Conservation (phyloP, 2,329 filamentous ascomycete genomes). For the Venturia aucupariae region DNA sequence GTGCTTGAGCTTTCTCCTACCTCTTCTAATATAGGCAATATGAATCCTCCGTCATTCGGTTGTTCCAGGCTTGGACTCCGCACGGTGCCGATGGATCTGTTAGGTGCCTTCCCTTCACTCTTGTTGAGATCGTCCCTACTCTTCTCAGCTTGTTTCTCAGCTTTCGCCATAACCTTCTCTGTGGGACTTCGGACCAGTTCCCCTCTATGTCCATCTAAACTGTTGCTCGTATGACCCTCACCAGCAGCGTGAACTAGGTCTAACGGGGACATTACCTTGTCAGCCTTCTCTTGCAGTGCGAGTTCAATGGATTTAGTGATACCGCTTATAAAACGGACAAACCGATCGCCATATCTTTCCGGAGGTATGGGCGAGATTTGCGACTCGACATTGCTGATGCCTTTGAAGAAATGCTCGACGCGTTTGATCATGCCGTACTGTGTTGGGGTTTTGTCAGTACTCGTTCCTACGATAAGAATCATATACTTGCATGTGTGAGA, state of each 20-base stretch:
- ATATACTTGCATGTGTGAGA: slow-evolving; percentile 73
- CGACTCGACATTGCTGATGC: slow-evolving; percentile 68
- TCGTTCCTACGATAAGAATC: background rate
- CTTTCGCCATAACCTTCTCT: slow-evolving; percentile 46
- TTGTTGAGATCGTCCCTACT: slow-evolving; percentile 17
- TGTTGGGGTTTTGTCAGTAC: background rate
- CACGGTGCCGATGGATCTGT: slow-evolving; percentile 50
- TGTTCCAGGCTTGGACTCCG: slow-evolving; percentile 50
- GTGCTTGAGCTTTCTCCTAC: slow-evolving; percentile 67
- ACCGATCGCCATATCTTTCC: slow-evolving; percentile 84
- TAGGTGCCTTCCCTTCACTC: slow-evolving; percentile 49
- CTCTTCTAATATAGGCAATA: slow-evolving; percentile 81
- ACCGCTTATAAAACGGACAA: slow-evolving; percentile 82
- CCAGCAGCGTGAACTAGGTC: background rate
- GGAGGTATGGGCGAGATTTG: slow-evolving; percentile 92
- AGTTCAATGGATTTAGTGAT: slow-evolving; percentile 88
- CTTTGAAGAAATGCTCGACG: slow-evolving; percentile 95
- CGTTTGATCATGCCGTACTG: slow-evolving; percentile 93
- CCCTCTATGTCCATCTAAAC: slow-evolving; percentile 21
- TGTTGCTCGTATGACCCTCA: background rate
- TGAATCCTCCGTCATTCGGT: slow-evolving; percentile 43
- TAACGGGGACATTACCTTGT: slow-evolving; percentile 1
- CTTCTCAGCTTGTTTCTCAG: slow-evolving; percentile 52
- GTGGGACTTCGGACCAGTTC: slow-evolving; percentile 27
- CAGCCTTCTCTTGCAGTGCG: slow-evolving; percentile 46